These are phyloP conservation scores for Gossypium davidsonii DNA, from an alignment of 441 rosid species.

Conservation along the genomic window DNA sequence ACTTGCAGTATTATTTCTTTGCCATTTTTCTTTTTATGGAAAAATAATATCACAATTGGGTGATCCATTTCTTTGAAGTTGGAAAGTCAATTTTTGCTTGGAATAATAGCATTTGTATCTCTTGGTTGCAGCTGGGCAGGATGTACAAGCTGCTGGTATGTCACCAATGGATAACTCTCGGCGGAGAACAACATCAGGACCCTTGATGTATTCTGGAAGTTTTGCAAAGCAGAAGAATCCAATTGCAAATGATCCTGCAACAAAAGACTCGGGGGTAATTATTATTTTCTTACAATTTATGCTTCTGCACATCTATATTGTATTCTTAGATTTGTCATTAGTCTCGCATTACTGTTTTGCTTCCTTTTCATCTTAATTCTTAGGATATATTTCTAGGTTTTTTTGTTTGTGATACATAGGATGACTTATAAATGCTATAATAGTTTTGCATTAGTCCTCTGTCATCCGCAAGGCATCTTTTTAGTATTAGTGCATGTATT, in stretches of 20 bases:
- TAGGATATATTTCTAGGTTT: neutral
- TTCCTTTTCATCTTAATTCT: neutral
- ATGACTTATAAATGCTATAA: neutral
- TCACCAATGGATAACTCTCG: slow-evolving; percentile 49
- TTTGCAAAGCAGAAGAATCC: slow-evolving; percentile 48
- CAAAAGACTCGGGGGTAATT: slow-evolving; percentile 42
- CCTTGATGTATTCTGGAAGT: slow-evolving; percentile 39
- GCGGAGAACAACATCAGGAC: slow-evolving; percentile 42
- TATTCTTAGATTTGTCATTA: neutral
- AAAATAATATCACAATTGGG: neutral
- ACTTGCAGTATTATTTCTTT: neutral
- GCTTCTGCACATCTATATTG: neutral
- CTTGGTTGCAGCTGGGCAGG: slow-evolving; percentile 47
- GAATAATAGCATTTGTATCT: neutral
- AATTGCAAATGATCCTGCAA: slow-evolving; percentile 34
- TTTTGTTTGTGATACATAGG: neutral
- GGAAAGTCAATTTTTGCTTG: neutral
- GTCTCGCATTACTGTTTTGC: neutral
- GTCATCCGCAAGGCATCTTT: neutral
- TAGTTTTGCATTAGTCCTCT: neutral
- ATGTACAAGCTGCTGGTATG: slow-evolving; percentile 30
- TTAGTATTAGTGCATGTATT: neutral
- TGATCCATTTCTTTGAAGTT: neutral
- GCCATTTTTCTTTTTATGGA: neutral
- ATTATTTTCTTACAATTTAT: neutral